Percentiles rank a stretch among this genome's conserved stretches.
Conservation (phyloP, 2,329 filamentous ascomycete species). For the Sporothrix dimorphospora region DNA sequence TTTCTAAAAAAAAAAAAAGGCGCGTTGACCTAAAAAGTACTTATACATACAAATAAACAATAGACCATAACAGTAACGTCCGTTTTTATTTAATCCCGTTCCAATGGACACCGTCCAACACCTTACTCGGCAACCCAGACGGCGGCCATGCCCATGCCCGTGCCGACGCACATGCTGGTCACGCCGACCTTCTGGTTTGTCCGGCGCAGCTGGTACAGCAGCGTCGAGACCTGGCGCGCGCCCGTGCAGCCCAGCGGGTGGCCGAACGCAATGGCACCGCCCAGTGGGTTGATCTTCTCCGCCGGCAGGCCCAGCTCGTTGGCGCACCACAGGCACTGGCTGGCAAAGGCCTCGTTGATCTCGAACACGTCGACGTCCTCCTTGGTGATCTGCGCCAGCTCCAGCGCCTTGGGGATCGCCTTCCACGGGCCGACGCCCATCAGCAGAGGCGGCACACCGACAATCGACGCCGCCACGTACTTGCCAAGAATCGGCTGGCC, state of each 20-base stretch:
- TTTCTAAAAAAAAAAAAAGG: slow-evolving; percentile 4
- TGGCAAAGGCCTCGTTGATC: slow-evolving; percentile 99
- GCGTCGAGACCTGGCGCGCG: slow-evolving; percentile 87
- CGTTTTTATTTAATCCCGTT: background rate
- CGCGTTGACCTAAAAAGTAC: slow-evolving; percentile 12
- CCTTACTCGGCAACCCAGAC: slow-evolving; percentile 90
- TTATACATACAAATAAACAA: slow-evolving; percentile 4
- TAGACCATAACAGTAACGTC: background rate
- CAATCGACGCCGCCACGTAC: slow-evolving; percentile 81
- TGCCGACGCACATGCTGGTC: slow-evolving; percentile 95
- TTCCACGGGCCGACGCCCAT: slow-evolving; percentile 97
- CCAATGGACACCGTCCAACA: background rate
- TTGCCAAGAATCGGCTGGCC: slow-evolving; percentile 91
- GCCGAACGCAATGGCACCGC: slow-evolving; percentile 92
- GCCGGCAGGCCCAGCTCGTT: slow-evolving; percentile 81
- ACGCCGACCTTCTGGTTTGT: slow-evolving; percentile 84
- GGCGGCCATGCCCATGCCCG: slow-evolving; percentile 96
- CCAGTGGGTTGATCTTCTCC: slow-evolving; percentile 96
- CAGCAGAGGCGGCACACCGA: slow-evolving; percentile 87
- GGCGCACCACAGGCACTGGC: slow-evolving; percentile 90
- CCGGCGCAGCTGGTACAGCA: slow-evolving; percentile 86
- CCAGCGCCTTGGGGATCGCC: slow-evolving; percentile 88
- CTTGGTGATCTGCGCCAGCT: slow-evolving; percentile 81
- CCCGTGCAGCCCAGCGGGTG: slow-evolving; percentile 95
- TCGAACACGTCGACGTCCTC: slow-evolving; percentile 96